These are phyloP conservation scores for Aspergillus calidoustus DNA, from an alignment of 2,329 filamentous ascomycete species.

Conservation along the genomic window DNA sequence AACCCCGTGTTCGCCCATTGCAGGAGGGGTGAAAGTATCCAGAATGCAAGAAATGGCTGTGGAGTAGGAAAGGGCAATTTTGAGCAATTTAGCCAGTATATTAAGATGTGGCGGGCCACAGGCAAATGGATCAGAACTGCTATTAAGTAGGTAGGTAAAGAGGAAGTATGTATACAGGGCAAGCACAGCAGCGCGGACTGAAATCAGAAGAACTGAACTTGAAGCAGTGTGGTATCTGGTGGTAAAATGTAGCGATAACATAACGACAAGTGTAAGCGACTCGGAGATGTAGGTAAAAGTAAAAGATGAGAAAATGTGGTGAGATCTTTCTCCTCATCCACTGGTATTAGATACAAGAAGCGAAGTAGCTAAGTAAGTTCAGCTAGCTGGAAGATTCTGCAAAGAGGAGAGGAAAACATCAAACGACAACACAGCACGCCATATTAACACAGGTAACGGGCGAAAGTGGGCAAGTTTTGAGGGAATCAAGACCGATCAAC, in stretches of 20 bases:
- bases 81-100: too few species aligned
- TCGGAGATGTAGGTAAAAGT: constrained; percentile 1
- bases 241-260: background rate
- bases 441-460: constrained; percentile 6
- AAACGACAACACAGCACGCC: background rate
- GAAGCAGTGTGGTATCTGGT: background rate
- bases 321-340: background rate
- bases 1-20: too few species aligned
- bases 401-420: background rate
- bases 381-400: constrained; percentile 3
- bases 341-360: constrained; percentile 19
- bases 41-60: too few species aligned
- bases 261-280: background rate
- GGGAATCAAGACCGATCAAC: constrained; percentile 9
- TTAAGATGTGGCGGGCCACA: too few species aligned
- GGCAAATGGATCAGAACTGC: too few species aligned
- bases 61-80: too few species aligned
- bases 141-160: background rate
- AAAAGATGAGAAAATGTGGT: constrained; percentile 7
- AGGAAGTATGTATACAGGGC: background rate
- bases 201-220: background rate
- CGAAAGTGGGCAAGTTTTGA: constrained; percentile 5
- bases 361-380: background rate
- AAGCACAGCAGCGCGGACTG: background rate
- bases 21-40: too few species aligned